These are phyloP conservation scores for Barnettozyma botsteinii DNA, from an alignment of 805 yeast species.

Conservation along the genomic window DNA sequence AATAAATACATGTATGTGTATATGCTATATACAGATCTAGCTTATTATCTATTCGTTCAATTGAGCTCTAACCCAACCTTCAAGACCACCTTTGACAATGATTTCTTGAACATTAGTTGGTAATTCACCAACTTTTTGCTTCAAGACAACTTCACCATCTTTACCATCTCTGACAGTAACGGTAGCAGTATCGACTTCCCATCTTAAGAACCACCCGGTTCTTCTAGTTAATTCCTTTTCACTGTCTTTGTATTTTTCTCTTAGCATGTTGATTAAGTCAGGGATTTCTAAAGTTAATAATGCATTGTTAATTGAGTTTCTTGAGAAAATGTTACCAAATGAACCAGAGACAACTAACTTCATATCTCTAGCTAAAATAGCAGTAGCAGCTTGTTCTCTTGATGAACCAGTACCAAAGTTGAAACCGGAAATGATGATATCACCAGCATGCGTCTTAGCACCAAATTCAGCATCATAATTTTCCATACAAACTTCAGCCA, in stretches of 20 bases:
- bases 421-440: constrained; percentile 85
- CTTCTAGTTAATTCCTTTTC: constrained; percentile 79
- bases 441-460: constrained; percentile 74
- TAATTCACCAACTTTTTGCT: constrained; percentile 90
- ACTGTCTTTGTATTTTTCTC: constrained; percentile 54
- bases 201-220: constrained; percentile 87
- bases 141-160: constrained; percentile 51
- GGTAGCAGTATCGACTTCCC: constrained; percentile 86
- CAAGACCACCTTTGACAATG: constrained; percentile 94
- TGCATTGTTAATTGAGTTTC: constrained; percentile 96
- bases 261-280: constrained; percentile 66
- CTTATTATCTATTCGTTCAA: constrained; percentile 24
- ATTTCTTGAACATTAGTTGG: constrained; percentile 95
- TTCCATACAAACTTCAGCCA: constrained; percentile 99
- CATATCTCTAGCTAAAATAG: constrained; percentile 90
- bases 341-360: constrained; percentile 93
- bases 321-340: constrained; percentile 91
- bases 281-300: constrained; percentile 92
- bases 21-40: neutral
- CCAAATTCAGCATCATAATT: constrained; percentile 92
- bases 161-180: constrained; percentile 71
- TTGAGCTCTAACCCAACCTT: constrained; percentile 93
- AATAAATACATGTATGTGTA: neutral
- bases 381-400: constrained; percentile 99
- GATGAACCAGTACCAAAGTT: constrained; percentile 98